Base-by-base conservation (phyloP, 768 basidiomycete genomes). In the Sporobolomyces phaffii region DNA sequence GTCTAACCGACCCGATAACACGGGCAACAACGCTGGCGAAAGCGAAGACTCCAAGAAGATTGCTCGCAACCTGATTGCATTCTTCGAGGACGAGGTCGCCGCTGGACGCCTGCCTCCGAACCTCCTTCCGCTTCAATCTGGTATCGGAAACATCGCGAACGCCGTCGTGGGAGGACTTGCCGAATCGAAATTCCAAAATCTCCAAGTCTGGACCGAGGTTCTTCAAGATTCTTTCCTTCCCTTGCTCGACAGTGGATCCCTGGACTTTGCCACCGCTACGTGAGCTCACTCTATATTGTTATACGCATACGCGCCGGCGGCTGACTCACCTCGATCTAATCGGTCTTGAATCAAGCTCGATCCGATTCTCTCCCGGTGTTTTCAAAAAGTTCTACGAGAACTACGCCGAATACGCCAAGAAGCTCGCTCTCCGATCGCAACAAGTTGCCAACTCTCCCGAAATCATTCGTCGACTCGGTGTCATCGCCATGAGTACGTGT, bases 181-280 rank as follows among this genome's bases (percentile, higher is more conserved):
- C 5, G 63, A 69, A 0, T 65, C 53, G 6, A 67, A 69, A 11
- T 74, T 74, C 63, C 63, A 74, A 47, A 64, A 68, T n/a, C 53
- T 76, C 15, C 64, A 59, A 9, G 76, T 75, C 5, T 76, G 74
- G 75, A 76, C 62, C 33, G 62, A 62, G 44, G 69, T 64, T 33
- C 49, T 66, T 11, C 65, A 78, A 28, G 77, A 78, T 22, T 73
- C 77, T 41, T 73, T 78, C 65, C 72, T 79, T 20, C 72, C 77
- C 4, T 71, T 79, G n/a, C 69, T 80, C 64, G 77, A 77, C 31
- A 73, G 75, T 8, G 74, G 75, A 41, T 76, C 78, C 54, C 73
- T 79, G 26, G 76, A 77, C 51, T 77, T 80, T 58, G 77, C 77
- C 0, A 79, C 80, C 1, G 80, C 78, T 20, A 76, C 76, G 61